Base-by-base conservation (phyloP, 805 yeast species). In the Cyberlindnera lachancei region DNA sequence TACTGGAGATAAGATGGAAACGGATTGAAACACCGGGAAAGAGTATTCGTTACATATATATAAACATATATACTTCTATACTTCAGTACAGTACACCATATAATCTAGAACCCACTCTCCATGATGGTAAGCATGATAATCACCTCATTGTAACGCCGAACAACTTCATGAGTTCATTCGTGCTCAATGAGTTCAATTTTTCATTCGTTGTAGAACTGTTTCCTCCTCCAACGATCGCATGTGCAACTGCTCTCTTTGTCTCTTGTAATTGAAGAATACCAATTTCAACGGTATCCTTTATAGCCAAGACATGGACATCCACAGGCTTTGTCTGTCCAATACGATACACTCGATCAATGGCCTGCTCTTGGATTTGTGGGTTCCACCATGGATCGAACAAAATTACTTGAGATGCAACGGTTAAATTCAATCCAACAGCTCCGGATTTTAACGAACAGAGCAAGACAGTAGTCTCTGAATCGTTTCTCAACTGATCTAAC, bases 301-400 rank as follows among this genome's bases (percentile, higher is more conserved):
- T 73, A 19, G 86, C 81, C 47, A 87, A 86, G 36, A 95, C 60
- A 6, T 72, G 63, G 22, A 88, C 85, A 38, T 70, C 73, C 8
- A 88, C 96, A 17, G 69, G 68, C 15, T 64, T 69, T 5, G 65
- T 63, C 52, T 88, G 96, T 0, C 96, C 96, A 50, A 88, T 82
- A 41, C 96, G 68, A 52, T 88, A 95, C n/a, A 88, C 71, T 46
- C 96, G 59, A 57, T 86, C 95, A 34, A 86, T 79, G 0, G 95
- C 95, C 52, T 86, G 95, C 29, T 82, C 83, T 49, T 86, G 95
- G 35, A 79, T 73, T 27, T 94, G 86, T 24, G 84, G 92, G 25
- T 88, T 82, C 96, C 96, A 87, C 90, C 95, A 87, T 0, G 96
- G 95, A 46, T 88, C 96, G 83, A 84, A 79, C 64, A 87, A 64